A percentile compares a stretch with the other conserved stretches of the same genome.
These are phyloP conservation scores for Aspergillus sp. DNA, from an alignment of 2,329 filamentous ascomycete species.

Conservation along the genomic window DNA sequence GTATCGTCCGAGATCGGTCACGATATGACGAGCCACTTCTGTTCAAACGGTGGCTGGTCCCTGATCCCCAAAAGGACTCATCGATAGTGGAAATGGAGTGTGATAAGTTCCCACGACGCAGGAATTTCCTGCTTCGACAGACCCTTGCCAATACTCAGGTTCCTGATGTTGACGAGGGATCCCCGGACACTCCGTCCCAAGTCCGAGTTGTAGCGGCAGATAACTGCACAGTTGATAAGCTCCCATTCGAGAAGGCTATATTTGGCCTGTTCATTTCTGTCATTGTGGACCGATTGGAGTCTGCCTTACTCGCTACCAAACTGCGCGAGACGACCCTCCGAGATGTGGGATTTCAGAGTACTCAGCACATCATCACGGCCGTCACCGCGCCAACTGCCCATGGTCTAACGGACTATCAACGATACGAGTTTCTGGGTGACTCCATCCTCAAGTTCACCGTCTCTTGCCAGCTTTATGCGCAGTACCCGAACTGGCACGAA, in stretches of 20 bases:
- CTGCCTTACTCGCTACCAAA: conserved; percentile 53
- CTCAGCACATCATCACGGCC: conserved; percentile 56
- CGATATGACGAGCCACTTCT: conserved; percentile 17
- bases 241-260: conserved; percentile 40
- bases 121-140: conserved; percentile 19
- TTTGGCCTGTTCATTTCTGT: conserved; percentile 61
- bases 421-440: conserved; percentile 82
- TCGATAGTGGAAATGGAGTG: conserved; percentile 19
- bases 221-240: conserved; percentile 28
- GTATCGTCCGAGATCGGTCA: conserved; percentile 21
- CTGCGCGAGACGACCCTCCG: conserved; percentile 50
- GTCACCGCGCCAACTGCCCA: conserved; percentile 58
- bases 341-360: conserved; percentile 46
- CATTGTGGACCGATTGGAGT: conserved; percentile 61
- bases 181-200: conserved; percentile 7
- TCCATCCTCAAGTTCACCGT: conserved; percentile 68
- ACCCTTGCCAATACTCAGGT: conserved; percentile 2
- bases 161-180: conserved; percentile 2
- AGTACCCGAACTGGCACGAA: conserved; percentile 63
- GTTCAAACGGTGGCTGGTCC: conserved; percentile 19
- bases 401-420: conserved; percentile 64
- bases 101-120: conserved; percentile 16
- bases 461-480: conserved; percentile 55
- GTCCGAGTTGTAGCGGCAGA: conserved; percentile 14
- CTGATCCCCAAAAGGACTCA: conserved; percentile 1